phyloP scores from a whole-genome alignment of 768 basidiomycete species.

The Phlebiopsis gigantea region DNA sequence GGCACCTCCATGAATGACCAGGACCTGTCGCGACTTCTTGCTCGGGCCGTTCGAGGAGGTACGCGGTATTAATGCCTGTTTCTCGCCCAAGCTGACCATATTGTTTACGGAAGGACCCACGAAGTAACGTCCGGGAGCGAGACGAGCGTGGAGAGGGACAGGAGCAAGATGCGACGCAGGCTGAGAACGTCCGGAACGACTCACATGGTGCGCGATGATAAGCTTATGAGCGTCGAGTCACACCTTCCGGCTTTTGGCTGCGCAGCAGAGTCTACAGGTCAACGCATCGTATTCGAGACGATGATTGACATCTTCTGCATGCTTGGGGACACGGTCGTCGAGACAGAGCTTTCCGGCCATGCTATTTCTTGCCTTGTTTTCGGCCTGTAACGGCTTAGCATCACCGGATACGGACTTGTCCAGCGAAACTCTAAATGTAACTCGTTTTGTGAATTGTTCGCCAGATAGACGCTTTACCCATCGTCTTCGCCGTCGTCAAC shows the following conservation, averaged over 20 bases:
- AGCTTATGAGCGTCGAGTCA: background rate
- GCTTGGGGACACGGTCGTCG: background rate
- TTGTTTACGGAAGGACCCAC: too few species aligned
- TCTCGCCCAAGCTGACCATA: constrained; percentile 11
- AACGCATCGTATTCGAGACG: background rate
- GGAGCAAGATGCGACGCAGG: background rate
- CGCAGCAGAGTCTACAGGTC: background rate
- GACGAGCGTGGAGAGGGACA: too few species aligned
- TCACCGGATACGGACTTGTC: background rate
- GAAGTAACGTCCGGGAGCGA: too few species aligned
- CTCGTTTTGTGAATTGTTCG: background rate
- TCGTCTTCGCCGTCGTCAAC: constrained; percentile 13
- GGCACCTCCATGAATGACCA: constrained; percentile 80
- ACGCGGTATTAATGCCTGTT: constrained; percentile 12
- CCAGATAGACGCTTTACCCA: constrained; percentile 3
- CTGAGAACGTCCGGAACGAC: background rate
- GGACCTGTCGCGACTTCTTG: constrained; percentile 25
- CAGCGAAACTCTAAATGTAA: background rate
- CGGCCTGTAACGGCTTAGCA: background rate
- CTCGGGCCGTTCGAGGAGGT: background rate
- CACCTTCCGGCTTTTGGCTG: background rate
- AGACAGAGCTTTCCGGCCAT: too few species aligned
- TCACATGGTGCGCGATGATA: constrained; percentile 1
- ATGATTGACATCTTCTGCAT: background rate
- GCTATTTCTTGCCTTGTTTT: too few species aligned